These are phyloP conservation scores for Neonothopanus nambi DNA, from an alignment of 1,284 basidiomycete species.

Conservation along the genomic window DNA sequence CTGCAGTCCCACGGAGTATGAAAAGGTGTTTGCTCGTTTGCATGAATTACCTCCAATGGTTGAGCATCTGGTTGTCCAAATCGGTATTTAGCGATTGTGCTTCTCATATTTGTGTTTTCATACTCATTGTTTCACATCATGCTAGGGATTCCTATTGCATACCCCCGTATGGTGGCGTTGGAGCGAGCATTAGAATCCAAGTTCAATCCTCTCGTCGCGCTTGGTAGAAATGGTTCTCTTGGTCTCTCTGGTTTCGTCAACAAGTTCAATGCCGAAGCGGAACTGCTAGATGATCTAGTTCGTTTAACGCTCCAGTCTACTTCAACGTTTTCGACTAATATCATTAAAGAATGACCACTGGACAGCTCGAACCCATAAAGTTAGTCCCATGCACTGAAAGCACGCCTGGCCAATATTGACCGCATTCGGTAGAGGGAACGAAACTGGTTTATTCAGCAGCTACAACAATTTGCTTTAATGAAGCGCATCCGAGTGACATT, in stretches of 20 bases:
- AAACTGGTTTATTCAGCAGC: constrained; percentile 83
- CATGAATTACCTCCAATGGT: constrained; percentile 58
- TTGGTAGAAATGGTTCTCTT: constrained; percentile 63
- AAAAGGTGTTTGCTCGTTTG: constrained; percentile 68
- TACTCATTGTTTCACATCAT: neutral
- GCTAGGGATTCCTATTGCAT: constrained; percentile 77
- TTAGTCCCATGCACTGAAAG: constrained; percentile 25
- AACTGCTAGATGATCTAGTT: constrained; percentile 89
- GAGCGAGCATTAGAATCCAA: constrained; percentile 78
- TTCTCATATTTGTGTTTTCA: neutral
- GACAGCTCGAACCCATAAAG: constrained; percentile 83
- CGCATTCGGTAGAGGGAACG: constrained; percentile 70
- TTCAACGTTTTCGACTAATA: neutral
- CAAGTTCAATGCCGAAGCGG: constrained; percentile 90
- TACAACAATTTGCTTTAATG: constrained; percentile 68
- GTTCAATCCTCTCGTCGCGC: constrained; percentile 77
- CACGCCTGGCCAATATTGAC: constrained; percentile 3
- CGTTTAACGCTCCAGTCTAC: constrained; percentile 20
- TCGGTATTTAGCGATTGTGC: constrained; percentile 48
- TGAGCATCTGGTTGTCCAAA: constrained; percentile 80
- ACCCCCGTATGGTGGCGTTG: constrained; percentile 92
- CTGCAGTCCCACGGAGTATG: constrained; percentile 73
- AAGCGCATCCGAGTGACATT: constrained; percentile 76
- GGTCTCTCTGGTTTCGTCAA: constrained; percentile 83
- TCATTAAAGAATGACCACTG: constrained; percentile 87